phyloP scores from a whole-genome alignment of 805 yeast species.

The Wickerhamiella parazyma region DNA sequence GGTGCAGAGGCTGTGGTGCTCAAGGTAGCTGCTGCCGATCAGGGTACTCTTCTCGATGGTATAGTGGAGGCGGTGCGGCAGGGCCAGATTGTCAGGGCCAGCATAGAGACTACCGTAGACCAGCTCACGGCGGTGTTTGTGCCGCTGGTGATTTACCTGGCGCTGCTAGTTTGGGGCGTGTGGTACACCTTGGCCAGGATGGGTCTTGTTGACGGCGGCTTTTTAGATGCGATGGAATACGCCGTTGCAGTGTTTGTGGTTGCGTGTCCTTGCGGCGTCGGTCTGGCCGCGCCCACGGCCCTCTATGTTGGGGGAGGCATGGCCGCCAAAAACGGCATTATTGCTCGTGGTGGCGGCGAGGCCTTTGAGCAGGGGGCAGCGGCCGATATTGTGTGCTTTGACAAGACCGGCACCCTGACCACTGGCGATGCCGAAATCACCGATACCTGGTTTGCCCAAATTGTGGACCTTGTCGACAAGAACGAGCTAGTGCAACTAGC shows the following conservation, averaged over 20 bases:
- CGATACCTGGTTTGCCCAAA: constrained; percentile 34
- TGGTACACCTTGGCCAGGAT: constrained; percentile 50
- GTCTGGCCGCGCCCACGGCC: constrained; percentile 76
- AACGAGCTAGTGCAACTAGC: constrained; percentile 38
- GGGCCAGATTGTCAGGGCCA: constrained; percentile 61
- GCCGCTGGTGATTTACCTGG: constrained; percentile 48
- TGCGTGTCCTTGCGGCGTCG: constrained; percentile 80
- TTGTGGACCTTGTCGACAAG: constrained; percentile 83
- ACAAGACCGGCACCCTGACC: constrained; percentile 94
- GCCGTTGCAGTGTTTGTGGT: constrained; percentile 69
- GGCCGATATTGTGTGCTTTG: constrained; percentile 95
- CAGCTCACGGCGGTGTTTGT: constrained; percentile 57
- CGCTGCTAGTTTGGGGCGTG: constrained; percentile 50
- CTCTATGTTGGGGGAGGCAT: constrained; percentile 65
- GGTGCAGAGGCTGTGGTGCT: constrained; percentile 37
- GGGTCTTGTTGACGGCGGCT: constrained; percentile 37
- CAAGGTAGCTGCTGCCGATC: background rate
- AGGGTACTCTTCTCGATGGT: constrained; percentile 40
- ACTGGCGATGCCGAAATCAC: constrained; percentile 72
- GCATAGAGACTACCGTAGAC: constrained; percentile 61
- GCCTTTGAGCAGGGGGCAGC: constrained; percentile 67
- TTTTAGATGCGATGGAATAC: constrained; percentile 39
- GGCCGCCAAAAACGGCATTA: constrained; percentile 63
- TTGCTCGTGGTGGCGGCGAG: constrained; percentile 70
- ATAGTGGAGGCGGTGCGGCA: constrained; percentile 57